Conservation (phyloP, 2,329 filamentous ascomycete species). For the Sarocladium strictum region DNA sequence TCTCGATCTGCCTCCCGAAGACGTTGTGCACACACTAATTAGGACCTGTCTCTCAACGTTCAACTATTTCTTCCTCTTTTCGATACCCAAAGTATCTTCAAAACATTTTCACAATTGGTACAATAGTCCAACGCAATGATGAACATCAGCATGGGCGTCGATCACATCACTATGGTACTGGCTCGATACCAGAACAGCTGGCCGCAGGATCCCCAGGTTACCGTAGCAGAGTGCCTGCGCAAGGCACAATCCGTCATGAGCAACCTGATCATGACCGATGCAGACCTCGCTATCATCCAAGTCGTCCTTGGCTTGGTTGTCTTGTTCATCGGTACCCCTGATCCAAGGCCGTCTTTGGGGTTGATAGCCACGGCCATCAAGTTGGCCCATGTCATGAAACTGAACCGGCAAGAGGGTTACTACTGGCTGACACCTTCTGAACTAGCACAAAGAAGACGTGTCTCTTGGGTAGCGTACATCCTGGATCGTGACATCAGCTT, state of each 20-base stretch:
- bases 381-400: conserved; percentile 20
- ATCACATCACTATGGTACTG: conserved; percentile 10
- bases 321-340: conserved; percentile 18
- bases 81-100: background rate
- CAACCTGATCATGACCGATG: conserved; percentile 20
- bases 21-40: conserved; percentile 5
- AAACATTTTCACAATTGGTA: conserved; percentile 2
- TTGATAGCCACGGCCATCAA: conserved; percentile 23
- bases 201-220: background rate
- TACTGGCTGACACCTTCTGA: conserved; percentile 14
- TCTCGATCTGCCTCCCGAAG: conserved; percentile 3
- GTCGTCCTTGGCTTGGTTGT: conserved; percentile 22
- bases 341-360: conserved; percentile 19
- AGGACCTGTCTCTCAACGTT: conserved; percentile 7
- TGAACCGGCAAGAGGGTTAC: conserved; percentile 18
- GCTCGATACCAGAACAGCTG: conserved; percentile 4
- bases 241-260: conserved; percentile 22
- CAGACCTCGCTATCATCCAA: conserved; percentile 22
- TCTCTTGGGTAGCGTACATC: conserved; percentile 26
- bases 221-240: conserved; percentile 14
- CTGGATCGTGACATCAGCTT: conserved; percentile 20
- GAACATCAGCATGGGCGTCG: background rate
- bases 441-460: conserved; percentile 17
- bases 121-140: background rate
- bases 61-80: conserved; percentile 10